Evolutionary conservation across 768 basidiomycete species (phyloP), one percentile per base, ranked within the genome.

Genomic region (Rhodotorula paludigena): DNA sequence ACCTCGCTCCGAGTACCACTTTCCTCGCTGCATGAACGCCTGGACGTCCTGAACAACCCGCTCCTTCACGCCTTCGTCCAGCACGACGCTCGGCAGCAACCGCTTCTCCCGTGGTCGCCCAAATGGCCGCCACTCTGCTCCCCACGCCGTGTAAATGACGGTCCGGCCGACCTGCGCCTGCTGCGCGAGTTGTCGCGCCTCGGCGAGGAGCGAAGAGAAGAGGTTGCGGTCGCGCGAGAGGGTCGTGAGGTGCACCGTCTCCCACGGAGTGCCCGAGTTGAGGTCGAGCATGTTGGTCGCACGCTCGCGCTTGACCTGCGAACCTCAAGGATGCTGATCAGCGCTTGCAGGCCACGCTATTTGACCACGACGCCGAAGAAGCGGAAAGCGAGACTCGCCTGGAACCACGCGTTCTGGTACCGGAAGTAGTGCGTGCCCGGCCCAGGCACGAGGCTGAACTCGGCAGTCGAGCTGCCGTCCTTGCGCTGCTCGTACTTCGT

Each of bases 1-100:
- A 87, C 94, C 96, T 85, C 96, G 82, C 76, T 97, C 90, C 41
- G 90, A 90, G 78, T 99, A 99, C 96, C 96, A 99, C 74, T 87
- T 84, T 36, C 89, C 84, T 68, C 96, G 82, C 11, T 81, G 82
- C 68, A 98, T 81, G 78, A 99, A 99, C 10, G 87, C 83, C 68
- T 83, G 84, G 49, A 94, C 80, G 77, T 99, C 96, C 12, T 78
- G 75, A 76, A 88, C 86, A n/a, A 99, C 85, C 71, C 82, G 84
- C 79, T 92, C 88, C n/a, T 85, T 83, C n/a, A 92, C 82, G 7
- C 88, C 92, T 35, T 85, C 80, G 51, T 85, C 87, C 12, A 99
- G 82, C 4, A 98, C 89, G 28, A 99, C 96, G 74, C 92, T 96
- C 44, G 85, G 82, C 56, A 97, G 77, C 23, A 93, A 87, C 53